Base-by-base conservation (phyloP, 768 basidiomycete species). In the Phanerodontia chrysosporium region DNA sequence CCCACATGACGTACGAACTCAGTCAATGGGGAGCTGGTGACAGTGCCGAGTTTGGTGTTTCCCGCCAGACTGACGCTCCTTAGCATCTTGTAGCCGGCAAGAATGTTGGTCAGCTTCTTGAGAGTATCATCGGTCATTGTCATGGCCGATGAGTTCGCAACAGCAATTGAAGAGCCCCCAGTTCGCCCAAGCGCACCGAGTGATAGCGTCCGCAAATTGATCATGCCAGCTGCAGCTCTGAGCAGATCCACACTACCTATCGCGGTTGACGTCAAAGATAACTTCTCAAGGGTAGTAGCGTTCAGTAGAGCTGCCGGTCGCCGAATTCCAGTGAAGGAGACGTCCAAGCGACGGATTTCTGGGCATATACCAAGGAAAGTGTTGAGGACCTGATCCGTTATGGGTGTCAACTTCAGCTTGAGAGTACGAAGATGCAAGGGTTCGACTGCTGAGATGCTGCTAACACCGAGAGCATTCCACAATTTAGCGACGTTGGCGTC, bases 51-150 rank as follows among this genome's bases (percentile, higher is more conserved):
- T 58, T 85, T 87, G 5, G 76, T 74, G 64, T 89, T 90, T 7
- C 83, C 83, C 7, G 85, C 86, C 8, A 90, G 72, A 65, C 72
- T 89, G 51, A 90, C 58, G 59, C 73, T 77, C 55, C 84, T 80
- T 25, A 90, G 70, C 24, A 67, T 59, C 12, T 62, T 44, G 59
- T 72, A 77, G 0, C 59, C 51, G 22, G 67, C 69, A 39, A 87
- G 65, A 21, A 72, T 58, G 4, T 72, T 70, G 6, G 82, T 80
- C 44, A 88, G 70, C 21, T 68, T 68, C 7, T 56, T 59, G 29
- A 89, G 76, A 0, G 68, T 70, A 9, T 73, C 67, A 68, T 87
- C 84, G 16, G 75, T 83, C 73, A 89, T 73, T 1, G 81, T 85
- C 76, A 84, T 78, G 9, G 77, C 75, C 10, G 78, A 73, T 12